Base-by-base conservation (phyloP, 2,329 filamentous ascomycete genomes). In the Apiospora sp. region DNA sequence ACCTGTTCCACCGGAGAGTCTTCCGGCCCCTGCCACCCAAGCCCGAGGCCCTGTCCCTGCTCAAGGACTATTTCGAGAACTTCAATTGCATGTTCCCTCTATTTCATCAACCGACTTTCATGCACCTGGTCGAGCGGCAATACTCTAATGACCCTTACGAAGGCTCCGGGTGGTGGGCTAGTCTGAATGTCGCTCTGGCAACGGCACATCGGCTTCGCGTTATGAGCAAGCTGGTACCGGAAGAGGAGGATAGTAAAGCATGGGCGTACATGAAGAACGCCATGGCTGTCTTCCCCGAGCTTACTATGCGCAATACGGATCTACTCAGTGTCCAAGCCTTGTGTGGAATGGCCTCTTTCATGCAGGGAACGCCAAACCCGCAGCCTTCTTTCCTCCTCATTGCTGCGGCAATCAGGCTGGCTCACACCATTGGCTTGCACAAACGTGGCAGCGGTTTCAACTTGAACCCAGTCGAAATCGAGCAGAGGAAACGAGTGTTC, bases 41-140 rank as follows among this genome's bases (percentile, higher is more conserved):
- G 82, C 87, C 91, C n/a, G 95, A 98, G 83, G 94, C 95, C 0
- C 82, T 97, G 74, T 97, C 94, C 1, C 85, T 98, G 49, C 90
- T 98, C 74, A 94, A 93, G 82, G 96, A 99, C 82, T 99, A 93
- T 80, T 99, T 99, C 77, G 94, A 97, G 79, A 98, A 98, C 83
- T 98, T 99, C 88, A 99, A 99, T 85, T 96, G 94, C 90, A 96
- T 98, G 90, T 98, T 98, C 80, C 96, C 96, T 7, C 87, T 99
- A 4, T 99, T 98, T 79, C 96, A 99, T 82, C 95, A 98, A 81
- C 95, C 96, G 0, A 98, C 96, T 0, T 99, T 99, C 80, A 98
- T 98, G 94, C 95, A 98, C 80, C 87, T 98, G 6, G 95, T 98
- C 44, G 95, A 98, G 79, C 91, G 93, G 77, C 96, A 98, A 81